Conservation (phyloP, 2,329 filamentous ascomycete species). For the Ceratocystis variospora region DNA sequence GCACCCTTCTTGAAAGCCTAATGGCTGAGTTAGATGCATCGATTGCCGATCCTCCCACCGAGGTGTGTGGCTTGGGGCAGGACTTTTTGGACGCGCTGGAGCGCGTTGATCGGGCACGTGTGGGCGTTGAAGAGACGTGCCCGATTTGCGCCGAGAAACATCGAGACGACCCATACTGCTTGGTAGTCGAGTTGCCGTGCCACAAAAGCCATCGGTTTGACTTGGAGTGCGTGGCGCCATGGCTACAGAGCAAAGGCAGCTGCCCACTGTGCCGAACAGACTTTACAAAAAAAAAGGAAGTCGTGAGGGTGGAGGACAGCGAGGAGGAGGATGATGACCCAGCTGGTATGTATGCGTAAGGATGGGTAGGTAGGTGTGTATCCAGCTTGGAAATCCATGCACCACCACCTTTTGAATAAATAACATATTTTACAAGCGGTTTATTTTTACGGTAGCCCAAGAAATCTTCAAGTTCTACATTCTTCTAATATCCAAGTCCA, state of each 20-base stretch:
- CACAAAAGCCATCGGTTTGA: constrained; percentile 46
- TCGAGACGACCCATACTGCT: constrained; percentile 46
- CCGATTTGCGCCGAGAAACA: constrained; percentile 50
- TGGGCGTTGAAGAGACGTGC: constrained; percentile 40
- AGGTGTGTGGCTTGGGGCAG: constrained; percentile 43
- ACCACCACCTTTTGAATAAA: too few species aligned
- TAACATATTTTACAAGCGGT: too few species aligned
- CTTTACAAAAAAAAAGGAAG: constrained; percentile 41
- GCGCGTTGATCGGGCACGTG: constrained; percentile 38
- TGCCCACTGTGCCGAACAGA: constrained; percentile 51
- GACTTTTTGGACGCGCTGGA: constrained; percentile 47
- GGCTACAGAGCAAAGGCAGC: constrained; percentile 49
- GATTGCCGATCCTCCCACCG: constrained; percentile 38
- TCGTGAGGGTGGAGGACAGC: constrained; percentile 33
- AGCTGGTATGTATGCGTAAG: constrained; percentile 34
- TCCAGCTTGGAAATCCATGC: neutral
- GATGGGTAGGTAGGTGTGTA: neutral
- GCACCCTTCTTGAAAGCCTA: constrained; percentile 40
- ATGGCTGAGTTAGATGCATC: constrained; percentile 35
- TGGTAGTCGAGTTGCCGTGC: constrained; percentile 53
- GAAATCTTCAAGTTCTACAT: too few species aligned
- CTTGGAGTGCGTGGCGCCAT: constrained; percentile 53
- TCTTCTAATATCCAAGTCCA: neutral
- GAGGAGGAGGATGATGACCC: constrained; percentile 40
- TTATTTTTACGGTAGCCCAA: too few species aligned